These are phyloP conservation scores for Alternaria sp. DNA, from an alignment of 2,329 filamentous ascomycete genomes.

Conservation along the genomic window DNA sequence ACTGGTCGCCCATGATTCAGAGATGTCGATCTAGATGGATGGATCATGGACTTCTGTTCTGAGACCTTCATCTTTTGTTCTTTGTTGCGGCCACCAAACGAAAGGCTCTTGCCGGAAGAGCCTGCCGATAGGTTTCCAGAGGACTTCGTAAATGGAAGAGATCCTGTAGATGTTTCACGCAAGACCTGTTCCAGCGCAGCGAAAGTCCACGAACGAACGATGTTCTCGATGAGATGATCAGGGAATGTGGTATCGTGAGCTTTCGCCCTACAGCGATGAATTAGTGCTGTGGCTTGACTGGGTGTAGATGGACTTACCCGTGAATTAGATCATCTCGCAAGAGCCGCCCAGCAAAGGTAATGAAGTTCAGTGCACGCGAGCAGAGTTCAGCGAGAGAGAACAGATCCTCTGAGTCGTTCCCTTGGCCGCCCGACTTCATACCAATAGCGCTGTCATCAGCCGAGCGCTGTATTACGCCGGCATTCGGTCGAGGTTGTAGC, in stretches of 20 bases:
- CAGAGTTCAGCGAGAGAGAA: constrained; percentile 85
- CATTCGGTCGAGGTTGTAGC: constrained; percentile 38
- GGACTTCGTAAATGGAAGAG: constrained; percentile 66
- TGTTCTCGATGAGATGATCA: constrained; percentile 69
- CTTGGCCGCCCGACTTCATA: constrained; percentile 24
- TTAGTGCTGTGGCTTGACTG: constrained; percentile 18
- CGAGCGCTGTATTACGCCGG: constrained; percentile 34
- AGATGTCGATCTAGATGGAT: constrained; percentile 70
- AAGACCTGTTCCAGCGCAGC: constrained; percentile 77
- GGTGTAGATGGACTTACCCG: constrained; percentile 53
- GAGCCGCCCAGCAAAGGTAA: constrained; percentile 78
- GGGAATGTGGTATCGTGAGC: constrained; percentile 39
- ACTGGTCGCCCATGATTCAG: constrained; percentile 52
- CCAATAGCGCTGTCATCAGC: constrained; percentile 42
- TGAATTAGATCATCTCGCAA: constrained; percentile 78
- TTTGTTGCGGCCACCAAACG: constrained; percentile 55
- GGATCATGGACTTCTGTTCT: constrained; percentile 74
- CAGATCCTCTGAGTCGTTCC: constrained; percentile 74
- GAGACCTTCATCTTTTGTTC: constrained; percentile 69
- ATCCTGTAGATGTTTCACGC: constrained; percentile 73
- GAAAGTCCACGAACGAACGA: constrained; percentile 80
- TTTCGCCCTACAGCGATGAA: constrained; percentile 35
- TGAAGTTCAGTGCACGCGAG: constrained; percentile 80
- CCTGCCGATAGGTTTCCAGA: constrained; percentile 30
- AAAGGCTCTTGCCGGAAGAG: constrained; percentile 56